Evolutionary conservation across 805 yeast genomes (phyloP), one percentile per base, ranked within the genome.

Genomic region (Lipomyces yamadae): DNA sequence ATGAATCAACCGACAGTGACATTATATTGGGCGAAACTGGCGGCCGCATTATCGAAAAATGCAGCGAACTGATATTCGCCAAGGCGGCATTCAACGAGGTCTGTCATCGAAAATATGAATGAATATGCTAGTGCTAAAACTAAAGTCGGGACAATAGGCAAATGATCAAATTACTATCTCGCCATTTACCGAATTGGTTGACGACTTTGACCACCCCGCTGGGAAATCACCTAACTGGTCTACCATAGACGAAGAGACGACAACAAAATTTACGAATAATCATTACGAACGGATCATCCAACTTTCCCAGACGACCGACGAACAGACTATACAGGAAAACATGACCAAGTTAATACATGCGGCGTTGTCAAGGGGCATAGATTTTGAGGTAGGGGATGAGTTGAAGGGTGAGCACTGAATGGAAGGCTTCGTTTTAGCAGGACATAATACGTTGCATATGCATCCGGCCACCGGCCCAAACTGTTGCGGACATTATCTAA

Each of bases 121-220:
- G 50, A 29, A 52, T 4, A 6, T 18, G 61, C 32, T 39, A 11
- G 61, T 55, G n/a, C 39, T 11, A 54, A 2, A n/a, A 32, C 50
- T 61, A 11, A 24, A 18, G 66, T 35, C 57, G 15, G n/a, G 29
- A 18, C 61, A 30, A 42, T 65, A 24, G 53, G 30, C 70, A 33
- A 42, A 42, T 8, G 48, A 42, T 42, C 48, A 24, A 42, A 32
- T 18, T n/a, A 29, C 61, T 4, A 53, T 56, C 29, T 58, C 57
- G 15, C 60, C 62, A 11, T 68, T 50, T 37, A 37, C 63, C 0
- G 70, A 53, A 37, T 29, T 42, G 2, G 65, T 70, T 8, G 72
- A 64, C 55, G 72, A 67, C 72, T 66, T 79, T 78, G 66, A 74
- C 72, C 70, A 79, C 75, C 53, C 76, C 72, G 56, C 61, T 8